Base-by-base conservation (phyloP, 2,329 filamentous ascomycete species). In the Zasmidium angulare region DNA sequence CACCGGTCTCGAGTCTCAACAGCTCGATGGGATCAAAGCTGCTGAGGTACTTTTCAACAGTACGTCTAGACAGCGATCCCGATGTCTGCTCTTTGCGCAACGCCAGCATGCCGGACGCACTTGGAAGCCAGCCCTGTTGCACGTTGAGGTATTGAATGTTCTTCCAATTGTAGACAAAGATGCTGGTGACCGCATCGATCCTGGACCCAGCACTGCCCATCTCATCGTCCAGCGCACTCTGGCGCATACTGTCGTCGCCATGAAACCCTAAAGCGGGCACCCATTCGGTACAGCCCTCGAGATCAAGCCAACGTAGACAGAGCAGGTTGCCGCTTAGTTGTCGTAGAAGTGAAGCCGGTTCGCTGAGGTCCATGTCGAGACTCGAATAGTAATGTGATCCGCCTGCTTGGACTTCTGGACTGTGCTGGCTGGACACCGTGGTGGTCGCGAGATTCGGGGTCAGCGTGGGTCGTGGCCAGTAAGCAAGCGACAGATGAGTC, bases 401-500 rank as follows among this genome's bases (percentile, higher is more conserved):
- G 52, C 81, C 78, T 29, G 83, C 79, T 4, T 74, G 69, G 20
- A 84, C 74, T 19, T 74, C 70, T 14, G 76, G 74, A 19, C 74
- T 75, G 53, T 76, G 69, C 23, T 74, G 72, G 20, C 74, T 75
- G 17, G 72, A 69, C 11, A 82, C 74, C 11, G 77, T 78, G 6
- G 78, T 70, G 9, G 77, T 79, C 2, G 74, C 73, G 2, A 83
- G 74, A 60, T 84, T 82, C 0, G 83, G 82, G 0, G 82, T 85
- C n/a, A 82, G 72, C 0, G 81, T 83, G 1, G 85, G 85, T 20
- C 77, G 73, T 2, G 84, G 84, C 85, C 85, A 88, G 69, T 85
- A 78, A 1, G 85, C 84, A 1, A 88, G 76, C 0, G 85, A 87
- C 1, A 88, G 75, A 63, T 87, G 85, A 0, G 84, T 86, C 22